Evolutionary conservation across 768 basidiomycete genomes (phyloP), one percentile per base, ranked within the genome.

Genomic region (Calocera cornea): DNA sequence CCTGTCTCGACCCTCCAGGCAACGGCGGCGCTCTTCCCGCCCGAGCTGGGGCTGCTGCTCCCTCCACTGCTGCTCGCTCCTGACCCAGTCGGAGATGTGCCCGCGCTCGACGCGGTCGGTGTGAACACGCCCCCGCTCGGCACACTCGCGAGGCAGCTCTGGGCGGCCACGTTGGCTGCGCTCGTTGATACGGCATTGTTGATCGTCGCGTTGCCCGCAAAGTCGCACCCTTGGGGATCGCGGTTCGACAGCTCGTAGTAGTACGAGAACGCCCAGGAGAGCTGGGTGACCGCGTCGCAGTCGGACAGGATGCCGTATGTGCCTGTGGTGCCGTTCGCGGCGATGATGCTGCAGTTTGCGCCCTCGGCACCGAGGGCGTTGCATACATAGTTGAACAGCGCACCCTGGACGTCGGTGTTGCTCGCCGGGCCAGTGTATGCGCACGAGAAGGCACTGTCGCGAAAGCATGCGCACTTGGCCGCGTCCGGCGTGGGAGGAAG

Each of bases 401-500:
- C 70, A 41, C 88, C 90, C 60, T 87, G 77, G 47, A 87, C 80
- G 16, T 76, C 80, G 29, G 79, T 83, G 69, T 84, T 87, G 17
- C 78, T 77, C 1, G 84, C 86, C 41, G 79, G 71, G 29, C 87
- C 87, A 7, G 80, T 87, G 73, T 92, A 92, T 70, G 79, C 80
- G 75, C 94, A 97, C 70, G 84, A 83, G 66, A 95, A 81, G 24
- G 81, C 80, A 64, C 76, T 76, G 65, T 76, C 78, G 75, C 85
- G 80, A 71, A 95, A 73, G 75, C 94, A 97, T 66, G 81, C 77
- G 77, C 94, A 97, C n/a, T 87, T 87, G 29, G 81, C 77, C 65
- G 87, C 82, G 74, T 90, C 87, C 1, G 94, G 94, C 3, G 94
- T 97, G 0, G 88, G 86, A 19, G 94, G 94, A 36, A 95, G 79